phyloP scores from a whole-genome alignment of 805 yeast species.

The Candida vartiovaarae region DNA sequence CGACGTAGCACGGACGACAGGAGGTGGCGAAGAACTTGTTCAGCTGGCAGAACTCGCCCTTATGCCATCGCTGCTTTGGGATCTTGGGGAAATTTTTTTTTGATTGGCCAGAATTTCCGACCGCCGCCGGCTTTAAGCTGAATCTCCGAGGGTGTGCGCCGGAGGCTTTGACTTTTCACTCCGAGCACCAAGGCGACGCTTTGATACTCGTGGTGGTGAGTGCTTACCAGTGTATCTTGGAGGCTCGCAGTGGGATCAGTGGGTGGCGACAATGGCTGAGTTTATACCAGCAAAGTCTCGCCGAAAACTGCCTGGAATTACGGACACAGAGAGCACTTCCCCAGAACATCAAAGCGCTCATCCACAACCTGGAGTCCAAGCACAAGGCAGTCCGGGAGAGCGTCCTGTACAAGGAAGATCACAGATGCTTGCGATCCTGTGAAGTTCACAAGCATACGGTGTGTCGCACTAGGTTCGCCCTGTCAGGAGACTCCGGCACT shows the following conservation, averaged over 20 bases:
- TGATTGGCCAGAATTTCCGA: background rate
- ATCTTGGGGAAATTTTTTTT: background rate
- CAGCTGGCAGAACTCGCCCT: too few relatives aligned
- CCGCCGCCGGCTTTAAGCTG: too few relatives aligned
- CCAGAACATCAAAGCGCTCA: slow-evolving; percentile 2
- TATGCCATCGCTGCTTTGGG: too few relatives aligned
- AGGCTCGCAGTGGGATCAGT: too few relatives aligned
- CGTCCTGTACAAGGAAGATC: slow-evolving; percentile 23
- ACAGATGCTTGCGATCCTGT: slow-evolving; percentile 9
- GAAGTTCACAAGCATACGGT: slow-evolving; percentile 36
- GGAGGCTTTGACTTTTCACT: too few relatives aligned
- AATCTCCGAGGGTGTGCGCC: background rate
- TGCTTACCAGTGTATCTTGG: too few relatives aligned
- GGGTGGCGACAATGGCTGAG: too few relatives aligned
- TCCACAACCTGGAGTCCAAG: slow-evolving; percentile 9
- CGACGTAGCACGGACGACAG: too few relatives aligned
- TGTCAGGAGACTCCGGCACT: slow-evolving; percentile 50
- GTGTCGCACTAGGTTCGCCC: slow-evolving; percentile 70
- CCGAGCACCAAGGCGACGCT: too few relatives aligned
- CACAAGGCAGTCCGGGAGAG: slow-evolving; percentile 21
- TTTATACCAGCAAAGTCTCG: too few relatives aligned
- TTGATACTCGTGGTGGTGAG: too few relatives aligned
- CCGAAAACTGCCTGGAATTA: slow-evolving; percentile 1
- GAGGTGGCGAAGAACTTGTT: too few relatives aligned
- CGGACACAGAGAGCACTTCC: slow-evolving; percentile 5